A percentile compares a stretch with the other conserved stretches of the same genome.
These are phyloP conservation scores for Roridomyces roridus DNA, from an alignment of 768 basidiomycete species.

Conservation along the genomic window DNA sequence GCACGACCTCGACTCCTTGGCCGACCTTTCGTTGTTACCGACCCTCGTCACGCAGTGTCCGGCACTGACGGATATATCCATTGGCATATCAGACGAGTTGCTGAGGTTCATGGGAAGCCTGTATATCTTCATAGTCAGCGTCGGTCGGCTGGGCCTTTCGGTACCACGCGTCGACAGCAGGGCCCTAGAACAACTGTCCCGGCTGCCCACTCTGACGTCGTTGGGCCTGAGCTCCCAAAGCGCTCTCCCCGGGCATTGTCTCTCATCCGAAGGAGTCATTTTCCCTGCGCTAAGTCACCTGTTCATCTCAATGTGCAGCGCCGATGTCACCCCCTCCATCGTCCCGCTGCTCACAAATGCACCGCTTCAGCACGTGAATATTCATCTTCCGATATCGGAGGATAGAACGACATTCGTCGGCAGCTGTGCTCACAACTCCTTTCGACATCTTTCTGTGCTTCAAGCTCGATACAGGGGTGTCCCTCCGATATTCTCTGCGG, in stretches of 20 bases:
- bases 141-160: neutral
- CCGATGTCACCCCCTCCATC: neutral
- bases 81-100: neutral
- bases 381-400: too few relatives aligned
- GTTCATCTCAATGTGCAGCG: neutral
- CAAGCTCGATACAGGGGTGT: too few relatives aligned
- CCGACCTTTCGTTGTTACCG: neutral
- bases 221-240: neutral
- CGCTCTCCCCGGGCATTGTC: neutral
- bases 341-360: neutral
- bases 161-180: neutral
- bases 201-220: neutral
- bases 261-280: neutral
- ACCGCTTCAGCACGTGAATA: neutral
- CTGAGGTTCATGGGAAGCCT: neutral
- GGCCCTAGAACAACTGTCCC: neutral
- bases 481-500: neutral
- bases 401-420: too few relatives aligned
- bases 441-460: neutral
- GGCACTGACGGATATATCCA: neutral
- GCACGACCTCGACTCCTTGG: neutral
- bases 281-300: neutral
- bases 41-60: neutral
- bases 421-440: too few relatives aligned
- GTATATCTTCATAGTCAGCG: neutral